Percentiles rank a stretch among this genome's conserved stretches.
These are phyloP conservation scores for Penicillium sp. DNA, from an alignment of 2,329 filamentous ascomycete genomes.

Conservation along the genomic window DNA sequence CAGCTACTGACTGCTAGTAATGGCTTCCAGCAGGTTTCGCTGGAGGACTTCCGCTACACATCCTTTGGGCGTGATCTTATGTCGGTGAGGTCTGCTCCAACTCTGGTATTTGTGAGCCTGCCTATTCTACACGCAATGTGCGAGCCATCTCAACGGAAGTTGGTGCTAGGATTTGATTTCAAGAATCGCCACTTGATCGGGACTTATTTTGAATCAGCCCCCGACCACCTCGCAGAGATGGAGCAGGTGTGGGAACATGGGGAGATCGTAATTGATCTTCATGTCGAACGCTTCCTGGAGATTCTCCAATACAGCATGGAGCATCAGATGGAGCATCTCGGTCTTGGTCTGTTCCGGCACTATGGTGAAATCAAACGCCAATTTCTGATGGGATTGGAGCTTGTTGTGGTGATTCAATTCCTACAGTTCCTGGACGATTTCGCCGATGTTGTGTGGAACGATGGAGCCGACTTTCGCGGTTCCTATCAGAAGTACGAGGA, in stretches of 20 bases:
- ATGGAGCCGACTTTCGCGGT: constrained; percentile 7
- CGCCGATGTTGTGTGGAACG: constrained; percentile 14
- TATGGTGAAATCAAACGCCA: constrained; percentile 14
- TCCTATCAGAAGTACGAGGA: constrained; percentile 15
- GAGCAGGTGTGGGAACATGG: constrained; percentile 26
- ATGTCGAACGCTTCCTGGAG: constrained; percentile 19
- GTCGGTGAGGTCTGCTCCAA: constrained; percentile 1
- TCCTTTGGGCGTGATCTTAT: constrained; percentile 1
- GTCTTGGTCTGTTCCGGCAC: constrained; percentile 23
- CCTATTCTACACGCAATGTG: not conserved
- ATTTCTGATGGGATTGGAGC: constrained; percentile 28
- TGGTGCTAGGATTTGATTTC: constrained; percentile 29
- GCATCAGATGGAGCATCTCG: constrained; percentile 12
- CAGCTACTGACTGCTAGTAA: constrained; percentile 23
- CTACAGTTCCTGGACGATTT: constrained; percentile 30
- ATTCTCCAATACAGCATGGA: constrained; percentile 20
- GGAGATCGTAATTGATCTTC: constrained; percentile 18
- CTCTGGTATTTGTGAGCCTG: constrained; percentile 1
- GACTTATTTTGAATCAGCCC: constrained; percentile 23
- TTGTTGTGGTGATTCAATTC: constrained; percentile 28
- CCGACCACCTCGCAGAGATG: constrained; percentile 21
- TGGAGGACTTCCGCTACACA: constrained; percentile 20
- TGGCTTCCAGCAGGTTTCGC: constrained; percentile 22
- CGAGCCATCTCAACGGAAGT: constrained; percentile 11
- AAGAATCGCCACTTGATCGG: constrained; percentile 19